A percentile compares a stretch with the other conserved stretches of the same genome.
These are phyloP conservation scores for Talaromyces liani DNA, from an alignment of 495 filamentous ascomycete genomes.

Conservation along the genomic window DNA sequence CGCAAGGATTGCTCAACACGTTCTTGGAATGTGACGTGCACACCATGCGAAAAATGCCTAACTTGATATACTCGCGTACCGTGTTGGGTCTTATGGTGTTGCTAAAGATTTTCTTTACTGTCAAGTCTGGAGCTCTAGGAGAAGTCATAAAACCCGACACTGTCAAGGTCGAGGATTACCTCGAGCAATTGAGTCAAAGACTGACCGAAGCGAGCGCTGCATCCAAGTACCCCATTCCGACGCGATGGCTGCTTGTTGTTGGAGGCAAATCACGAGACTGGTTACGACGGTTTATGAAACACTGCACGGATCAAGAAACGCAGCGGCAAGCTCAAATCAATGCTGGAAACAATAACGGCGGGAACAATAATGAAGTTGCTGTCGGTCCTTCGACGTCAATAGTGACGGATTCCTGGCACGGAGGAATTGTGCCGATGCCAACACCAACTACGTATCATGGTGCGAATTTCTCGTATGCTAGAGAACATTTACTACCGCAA, in stretches of 20 bases:
- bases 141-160: slow-evolving; percentile 32
- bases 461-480: background rate
- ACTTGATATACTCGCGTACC: slow-evolving; percentile 38
- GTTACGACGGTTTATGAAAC: slow-evolving; percentile 28
- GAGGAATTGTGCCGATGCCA: slow-evolving; percentile 2
- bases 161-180: slow-evolving; percentile 39
- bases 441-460: background rate
- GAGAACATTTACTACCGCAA: background rate
- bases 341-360: background rate
- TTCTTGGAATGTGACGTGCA: slow-evolving; percentile 32
- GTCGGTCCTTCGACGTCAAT: slow-evolving; percentile 2
- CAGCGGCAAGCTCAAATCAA: background rate
- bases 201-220: slow-evolving; percentile 32
- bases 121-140: slow-evolving; percentile 35
- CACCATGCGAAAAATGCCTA: slow-evolving; percentile 36
- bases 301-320: slow-evolving; percentile 11
- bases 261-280: slow-evolving; percentile 29
- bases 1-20: slow-evolving; percentile 40
- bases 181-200: slow-evolving; percentile 30
- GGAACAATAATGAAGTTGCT: background rate
- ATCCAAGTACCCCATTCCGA: slow-evolving; percentile 30
- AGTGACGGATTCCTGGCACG: slow-evolving; percentile 2
- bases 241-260: slow-evolving; percentile 30
- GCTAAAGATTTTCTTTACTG: slow-evolving; percentile 42
- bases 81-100: slow-evolving; percentile 37